Base-by-base conservation (phyloP, 2,329 filamentous ascomycete species). In the Lizonia empirigonia region DNA sequence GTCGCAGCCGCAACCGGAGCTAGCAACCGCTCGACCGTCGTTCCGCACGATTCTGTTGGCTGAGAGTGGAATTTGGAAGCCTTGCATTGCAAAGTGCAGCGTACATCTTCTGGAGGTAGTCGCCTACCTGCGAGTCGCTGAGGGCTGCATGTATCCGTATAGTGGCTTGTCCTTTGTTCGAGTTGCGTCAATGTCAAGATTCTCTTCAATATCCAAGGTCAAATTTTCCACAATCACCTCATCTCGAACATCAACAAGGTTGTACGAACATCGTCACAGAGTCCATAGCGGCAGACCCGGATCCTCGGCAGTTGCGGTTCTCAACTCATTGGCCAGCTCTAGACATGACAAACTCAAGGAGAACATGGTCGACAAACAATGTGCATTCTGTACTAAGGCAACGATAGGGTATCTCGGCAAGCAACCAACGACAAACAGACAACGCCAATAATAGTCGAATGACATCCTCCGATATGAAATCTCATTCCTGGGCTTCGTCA, bases 1-100 rank as follows among this genome's bases (percentile, higher is more conserved):
- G 26, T 41, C 13, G 27, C 38, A 52, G 37, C 33, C 42, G 42
- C 38, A 52, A 22, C 41, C 36, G 49, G 36, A 34, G 38, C 36
- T 46, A 51, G 32, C 16, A 36, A 52, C 49, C 42, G 49, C 49
- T 52, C 49, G 49, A 38, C 49, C 49, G 49, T 27, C 32, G 20
- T 40, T 46, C 41, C 49, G 42, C 32, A 19, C 37, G 15, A 7
- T 23, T 33, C 35, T 37, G 30, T 45, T 45, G 48, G 41, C 30
- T 41, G 30, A n/a, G 26, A 18, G 5, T 29, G n/a, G 13, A 9
- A 47, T 39, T 35, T 29, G 27, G 18, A 35, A 45, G 48, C 48
- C 35, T 50, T 19, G 29, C 29, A 15, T 29, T 27, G 16, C 19
- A n/a, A 26, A 13, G 9, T 36, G 27, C 29, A 47, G 29, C 16